Base-by-base conservation (phyloP, 768 basidiomycete genomes). In the Pleurotus platypus region DNA sequence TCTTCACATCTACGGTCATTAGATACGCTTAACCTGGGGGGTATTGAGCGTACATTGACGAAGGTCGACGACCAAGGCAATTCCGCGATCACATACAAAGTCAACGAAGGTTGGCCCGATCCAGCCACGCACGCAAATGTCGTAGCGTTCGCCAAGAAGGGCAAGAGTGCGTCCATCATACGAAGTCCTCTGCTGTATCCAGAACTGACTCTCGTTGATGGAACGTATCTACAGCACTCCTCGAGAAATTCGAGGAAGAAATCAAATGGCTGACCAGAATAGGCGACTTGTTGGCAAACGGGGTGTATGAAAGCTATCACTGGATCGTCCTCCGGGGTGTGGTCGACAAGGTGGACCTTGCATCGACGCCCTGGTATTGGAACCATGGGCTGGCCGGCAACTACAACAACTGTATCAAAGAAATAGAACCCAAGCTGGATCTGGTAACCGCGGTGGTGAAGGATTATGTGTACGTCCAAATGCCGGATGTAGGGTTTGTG, bases 61-160 rank as follows among this genome's bases (percentile, higher is more conserved):
- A 53, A 53, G 22, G 51, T 53, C 18, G 38, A 6, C 24, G 18
- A n/a, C 6, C 51, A 53, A 39, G 51, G 51, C 7, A 53, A 53
- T 15, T 53, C 51, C n/a, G 51, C 51, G 1, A 53, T 53, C 38
- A 53, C 51, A 6, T 53, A 53, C 38, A n/a, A 20, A 15, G 51
- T 53, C 22, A 2, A 15, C 2, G 51, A 39, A 5, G 51, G 51
- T 3, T 53, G 51, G 51, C 51, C 51, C 1, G 51, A 53, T 24
- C 42, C 42, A n/a, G 1, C 35, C 12, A 37, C 51, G 15, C 20
- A 42, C 24, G 40, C 4, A 8, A 20, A 53, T 15, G 51, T 53
- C 5, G 38, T 40, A 4, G 42, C 42, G 1, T 43, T 15, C 9
- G 42, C 42, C 42, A 43, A 43, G 15, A n/a, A n/a, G n/a, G 42